phyloP scores from a whole-genome alignment of 305 asterid species.

The Fraxinus platypoda region DNA sequence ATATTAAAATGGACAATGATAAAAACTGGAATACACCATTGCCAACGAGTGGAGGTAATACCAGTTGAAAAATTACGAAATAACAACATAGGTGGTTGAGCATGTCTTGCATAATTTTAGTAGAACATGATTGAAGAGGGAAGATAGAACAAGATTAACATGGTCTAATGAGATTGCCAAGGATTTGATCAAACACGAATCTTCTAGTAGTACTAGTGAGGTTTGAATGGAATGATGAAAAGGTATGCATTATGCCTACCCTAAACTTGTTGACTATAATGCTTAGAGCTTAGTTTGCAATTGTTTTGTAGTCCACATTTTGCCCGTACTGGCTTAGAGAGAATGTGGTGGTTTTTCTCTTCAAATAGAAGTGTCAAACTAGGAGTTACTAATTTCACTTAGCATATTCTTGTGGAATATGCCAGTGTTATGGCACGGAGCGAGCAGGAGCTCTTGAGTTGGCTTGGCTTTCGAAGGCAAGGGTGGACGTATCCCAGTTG shows the following conservation, averaged over 20 bases:
- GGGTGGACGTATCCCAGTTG: background rate
- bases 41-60: background rate
- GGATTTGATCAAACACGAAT: background rate
- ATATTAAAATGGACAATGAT: background rate
- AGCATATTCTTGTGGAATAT: background rate
- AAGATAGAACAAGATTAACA: background rate
- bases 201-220: too few relatives aligned
- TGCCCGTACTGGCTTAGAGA: background rate
- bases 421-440: background rate
- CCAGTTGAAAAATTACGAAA: background rate
- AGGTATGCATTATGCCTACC: background rate
- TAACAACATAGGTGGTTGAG: background rate
- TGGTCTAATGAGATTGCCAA: background rate
- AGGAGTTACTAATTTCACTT: background rate
- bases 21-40: background rate
- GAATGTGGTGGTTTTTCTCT: background rate
- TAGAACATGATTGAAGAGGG: background rate
- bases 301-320: background rate
- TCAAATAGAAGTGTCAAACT: background rate
- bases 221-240: background rate
- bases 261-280: background rate
- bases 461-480: background rate
- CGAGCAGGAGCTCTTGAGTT: background rate
- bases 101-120: background rate
- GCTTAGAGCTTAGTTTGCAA: background rate